phyloP scores from a whole-genome alignment of 2,329 filamentous ascomycete genomes.

The Aspergillus pseudoviridinutans region DNA sequence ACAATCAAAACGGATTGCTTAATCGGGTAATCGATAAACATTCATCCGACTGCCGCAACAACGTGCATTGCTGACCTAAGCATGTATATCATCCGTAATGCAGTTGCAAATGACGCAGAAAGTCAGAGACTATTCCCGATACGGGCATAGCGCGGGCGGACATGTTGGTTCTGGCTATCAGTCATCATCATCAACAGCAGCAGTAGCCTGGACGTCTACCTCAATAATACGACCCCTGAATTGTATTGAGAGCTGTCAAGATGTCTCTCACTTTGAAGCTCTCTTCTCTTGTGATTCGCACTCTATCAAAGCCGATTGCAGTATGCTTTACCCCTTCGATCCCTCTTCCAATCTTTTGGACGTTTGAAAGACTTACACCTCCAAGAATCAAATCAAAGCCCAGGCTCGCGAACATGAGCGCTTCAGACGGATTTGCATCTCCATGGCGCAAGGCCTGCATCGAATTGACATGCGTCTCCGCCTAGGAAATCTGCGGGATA shows the following conservation, averaged over 20 bases:
- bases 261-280: slow-evolving; percentile 66
- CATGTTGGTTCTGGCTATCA: slow-evolving; percentile 8
- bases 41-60: slow-evolving; percentile 22
- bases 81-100: slow-evolving; percentile 11
- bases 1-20: slow-evolving; percentile 23
- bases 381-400: slow-evolving; percentile 63
- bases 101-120: slow-evolving; percentile 8
- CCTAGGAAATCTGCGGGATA: slow-evolving; percentile 61
- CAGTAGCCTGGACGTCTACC: background rate
- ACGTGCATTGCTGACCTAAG: slow-evolving; percentile 24
- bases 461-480: slow-evolving; percentile 65
- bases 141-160: background rate
- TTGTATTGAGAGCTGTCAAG: slow-evolving; percentile 5
- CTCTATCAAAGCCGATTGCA: slow-evolving; percentile 64
- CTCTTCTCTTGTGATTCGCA: slow-evolving; percentile 60
- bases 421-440: slow-evolving; percentile 59
- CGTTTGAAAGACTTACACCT: slow-evolving; percentile 17
- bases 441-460: slow-evolving; percentile 61
- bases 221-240: background rate
- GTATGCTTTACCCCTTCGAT: slow-evolving; percentile 38
- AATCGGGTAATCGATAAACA: slow-evolving; percentile 40
- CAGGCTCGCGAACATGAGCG: slow-evolving; percentile 66
- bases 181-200: background rate
- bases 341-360: background rate
- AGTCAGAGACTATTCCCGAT: slow-evolving; percentile 4